These are phyloP conservation scores for Cyphellophora europaea DNA, from an alignment of 2,329 filamentous ascomycete species.

Conservation along the genomic window DNA sequence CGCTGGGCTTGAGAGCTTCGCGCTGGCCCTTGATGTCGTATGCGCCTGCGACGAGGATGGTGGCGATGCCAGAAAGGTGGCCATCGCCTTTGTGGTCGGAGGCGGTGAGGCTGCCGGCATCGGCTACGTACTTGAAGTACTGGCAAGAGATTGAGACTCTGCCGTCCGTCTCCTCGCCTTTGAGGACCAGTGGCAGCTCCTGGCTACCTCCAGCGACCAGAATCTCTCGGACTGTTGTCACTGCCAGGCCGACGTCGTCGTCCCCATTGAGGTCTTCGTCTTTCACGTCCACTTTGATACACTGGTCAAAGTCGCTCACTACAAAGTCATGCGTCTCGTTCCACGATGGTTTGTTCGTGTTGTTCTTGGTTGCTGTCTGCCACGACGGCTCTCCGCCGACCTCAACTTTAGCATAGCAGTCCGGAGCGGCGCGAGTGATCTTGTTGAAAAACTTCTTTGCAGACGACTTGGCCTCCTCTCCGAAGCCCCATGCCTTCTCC, in stretches of 20 bases:
- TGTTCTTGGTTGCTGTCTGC: conserved; percentile 12
- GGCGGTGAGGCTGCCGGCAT: conserved; percentile 13
- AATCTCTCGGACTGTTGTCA: conserved; percentile 12
- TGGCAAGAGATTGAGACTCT: conserved; percentile 9
- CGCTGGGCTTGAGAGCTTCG: conserved; percentile 11
- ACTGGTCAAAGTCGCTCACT: conserved; percentile 13
- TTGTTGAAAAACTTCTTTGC: conserved; percentile 13
- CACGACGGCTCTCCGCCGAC: conserved; percentile 11
- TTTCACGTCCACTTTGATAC: conserved; percentile 12
- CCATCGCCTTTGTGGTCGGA: conserved; percentile 15
- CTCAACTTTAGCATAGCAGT: conserved; percentile 15
- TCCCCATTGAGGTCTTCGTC: conserved; percentile 10
- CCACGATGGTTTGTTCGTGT: conserved; percentile 13
- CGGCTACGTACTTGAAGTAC: conserved; percentile 15
- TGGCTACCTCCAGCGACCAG: conserved; percentile 8
- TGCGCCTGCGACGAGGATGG: conserved; percentile 12
- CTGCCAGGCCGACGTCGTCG: conserved; percentile 9
- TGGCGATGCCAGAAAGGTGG: conserved; percentile 13
- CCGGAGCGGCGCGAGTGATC: conserved; percentile 11
- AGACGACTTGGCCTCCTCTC: conserved; percentile 11
- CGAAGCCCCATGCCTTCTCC: conserved; percentile 14
- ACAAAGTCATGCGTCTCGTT: conserved; percentile 15
- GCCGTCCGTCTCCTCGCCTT: conserved; percentile 10
- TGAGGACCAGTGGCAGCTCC: conserved; percentile 8
- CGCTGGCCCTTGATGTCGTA: conserved; percentile 12